phyloP scores from a whole-genome alignment of 306 rosid species.

The Biancaea sappan region DNA sequence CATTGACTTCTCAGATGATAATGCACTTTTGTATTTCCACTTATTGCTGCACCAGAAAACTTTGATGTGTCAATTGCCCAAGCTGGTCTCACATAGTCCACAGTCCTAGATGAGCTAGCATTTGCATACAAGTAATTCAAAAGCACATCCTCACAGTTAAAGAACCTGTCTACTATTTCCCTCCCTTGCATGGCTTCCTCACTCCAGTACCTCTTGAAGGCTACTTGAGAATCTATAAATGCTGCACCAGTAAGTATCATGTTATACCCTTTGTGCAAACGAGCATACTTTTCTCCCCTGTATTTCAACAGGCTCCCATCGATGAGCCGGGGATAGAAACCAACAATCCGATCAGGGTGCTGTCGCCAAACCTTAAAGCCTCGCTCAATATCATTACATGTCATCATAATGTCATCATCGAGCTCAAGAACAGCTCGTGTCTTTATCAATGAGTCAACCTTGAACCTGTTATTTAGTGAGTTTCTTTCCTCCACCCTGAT shows the following conservation, averaged over 20 bases:
- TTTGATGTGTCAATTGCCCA: constrained; percentile 98
- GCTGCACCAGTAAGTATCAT: constrained; percentile 99
- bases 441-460: constrained; percentile 64
- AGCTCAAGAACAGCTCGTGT: constrained; percentile 98
- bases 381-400: constrained; percentile 91
- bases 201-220: constrained; percentile 87
- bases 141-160: constrained; percentile 92
- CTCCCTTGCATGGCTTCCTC: constrained; percentile 72
- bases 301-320: constrained; percentile 71
- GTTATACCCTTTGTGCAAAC: constrained; percentile 81
- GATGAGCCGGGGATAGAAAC: constrained; percentile 91
- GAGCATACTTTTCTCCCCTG: constrained; percentile 77
- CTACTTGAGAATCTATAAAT: constrained; percentile 69
- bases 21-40: constrained; percentile 80
- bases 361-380: constrained; percentile 95
- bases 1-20: constrained; percentile 72
- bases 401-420: constrained; percentile 98
- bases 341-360: constrained; percentile 85
- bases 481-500: constrained; percentile 77
- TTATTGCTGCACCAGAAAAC: constrained; percentile 89
- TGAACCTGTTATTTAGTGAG: constrained; percentile 91
- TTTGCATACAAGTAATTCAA: constrained; percentile 88
- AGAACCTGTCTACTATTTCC: constrained; percentile 66
- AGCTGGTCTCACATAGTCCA: constrained; percentile 92
- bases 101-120: constrained; percentile 73